Conservation (phyloP, 2,329 filamentous ascomycete species). For the Pseudogymnoascus destructans region DNA sequence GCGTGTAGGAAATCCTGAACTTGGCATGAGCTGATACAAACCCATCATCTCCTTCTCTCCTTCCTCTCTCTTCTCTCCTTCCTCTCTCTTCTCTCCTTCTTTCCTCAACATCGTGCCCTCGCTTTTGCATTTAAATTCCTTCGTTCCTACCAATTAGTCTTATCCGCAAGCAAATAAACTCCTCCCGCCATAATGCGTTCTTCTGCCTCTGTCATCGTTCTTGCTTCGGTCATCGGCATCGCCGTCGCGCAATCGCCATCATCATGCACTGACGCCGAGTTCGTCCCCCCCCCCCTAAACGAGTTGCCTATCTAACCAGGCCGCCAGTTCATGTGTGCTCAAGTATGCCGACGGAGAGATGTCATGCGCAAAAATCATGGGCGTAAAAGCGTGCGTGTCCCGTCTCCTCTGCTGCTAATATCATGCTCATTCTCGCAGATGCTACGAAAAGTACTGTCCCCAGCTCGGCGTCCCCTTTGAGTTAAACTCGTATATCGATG, state of each 20-base stretch:
- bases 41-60: neutral
- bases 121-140: neutral
- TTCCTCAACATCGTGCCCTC: neutral
- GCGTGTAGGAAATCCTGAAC: neutral
- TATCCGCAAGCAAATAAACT: neutral
- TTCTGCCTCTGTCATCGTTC: neutral
- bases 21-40: slow-evolving; percentile 5
- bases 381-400: neutral
- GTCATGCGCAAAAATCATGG: neutral
- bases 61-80: neutral
- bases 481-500: neutral
- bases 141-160: neutral
- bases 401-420: neutral
- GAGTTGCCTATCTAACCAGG: neutral
- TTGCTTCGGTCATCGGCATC: neutral
- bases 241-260: neutral
- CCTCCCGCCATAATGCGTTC: neutral
- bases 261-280: neutral
- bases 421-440: neutral
- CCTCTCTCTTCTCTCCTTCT: neutral
- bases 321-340: neutral
- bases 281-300: neutral
- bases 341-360: neutral
- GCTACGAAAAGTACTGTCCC: neutral
- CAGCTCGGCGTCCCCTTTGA: neutral